Evolutionary conservation across 805 yeast species (phyloP).

Genomic region (Citeromyces matritensis): DNA sequence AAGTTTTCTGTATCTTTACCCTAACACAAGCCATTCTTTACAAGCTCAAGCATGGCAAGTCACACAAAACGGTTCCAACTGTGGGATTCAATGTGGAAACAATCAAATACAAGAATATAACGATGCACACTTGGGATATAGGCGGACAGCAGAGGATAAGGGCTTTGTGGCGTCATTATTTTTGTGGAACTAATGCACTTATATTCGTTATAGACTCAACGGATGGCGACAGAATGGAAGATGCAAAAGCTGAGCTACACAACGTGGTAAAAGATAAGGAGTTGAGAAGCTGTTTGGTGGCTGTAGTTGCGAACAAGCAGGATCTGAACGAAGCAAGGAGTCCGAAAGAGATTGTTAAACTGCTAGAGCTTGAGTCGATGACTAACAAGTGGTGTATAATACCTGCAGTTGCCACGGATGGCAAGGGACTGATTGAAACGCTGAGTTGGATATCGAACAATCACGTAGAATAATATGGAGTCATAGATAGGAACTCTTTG

Average conservation of each 20-base stretch:
- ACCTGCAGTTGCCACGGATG: conserved; percentile 81
- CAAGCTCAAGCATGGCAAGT: conserved; percentile 65
- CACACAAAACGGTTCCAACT: conserved; percentile 75
- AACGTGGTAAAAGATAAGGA: conserved; percentile 75
- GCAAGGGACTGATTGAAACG: conserved; percentile 82
- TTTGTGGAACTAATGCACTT: conserved; percentile 83
- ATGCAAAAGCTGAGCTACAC: conserved; percentile 63
- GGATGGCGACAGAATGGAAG: conserved; percentile 57
- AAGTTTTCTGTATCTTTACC: conserved; percentile 7
- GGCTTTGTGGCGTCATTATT: conserved; percentile 92
- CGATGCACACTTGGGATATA: conserved; percentile 64
- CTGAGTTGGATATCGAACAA: conserved; percentile 74
- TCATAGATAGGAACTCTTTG: no score
- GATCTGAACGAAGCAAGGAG: conserved; percentile 59
- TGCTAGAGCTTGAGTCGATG: conserved; percentile 44
- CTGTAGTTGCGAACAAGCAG: conserved; percentile 84
- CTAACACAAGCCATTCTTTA: conserved; percentile 45
- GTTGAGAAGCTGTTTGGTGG: conserved; percentile 61
- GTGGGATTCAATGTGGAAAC: conserved; percentile 84
- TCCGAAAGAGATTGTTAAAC: conserved; percentile 69
- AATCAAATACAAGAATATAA: conserved; percentile 22
- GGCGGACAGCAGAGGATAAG: conserved; percentile 92
- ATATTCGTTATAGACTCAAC: conserved; percentile 83
- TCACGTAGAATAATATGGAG: conserved; percentile 5
- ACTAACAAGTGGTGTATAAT: conserved; percentile 83